Percentiles rank a stretch among this genome's conserved stretches.
These are phyloP conservation scores for Aspergillus nomiae DNA, from an alignment of 2,329 filamentous ascomycete genomes.

Conservation along the genomic window DNA sequence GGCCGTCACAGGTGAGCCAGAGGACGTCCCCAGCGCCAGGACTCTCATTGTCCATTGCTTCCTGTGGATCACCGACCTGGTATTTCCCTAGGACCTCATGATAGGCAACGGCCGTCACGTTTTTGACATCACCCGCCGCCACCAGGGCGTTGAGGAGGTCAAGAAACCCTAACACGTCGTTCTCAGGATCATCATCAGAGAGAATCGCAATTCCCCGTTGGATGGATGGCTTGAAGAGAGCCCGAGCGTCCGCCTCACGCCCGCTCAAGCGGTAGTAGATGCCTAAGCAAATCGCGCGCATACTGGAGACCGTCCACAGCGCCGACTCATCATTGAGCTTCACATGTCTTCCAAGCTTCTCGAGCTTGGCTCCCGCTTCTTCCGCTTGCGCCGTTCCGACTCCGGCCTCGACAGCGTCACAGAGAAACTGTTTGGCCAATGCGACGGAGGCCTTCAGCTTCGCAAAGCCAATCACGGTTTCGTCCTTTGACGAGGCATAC, in stretches of 20 bases:
- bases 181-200: conserved; percentile 14
- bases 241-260: conserved; percentile 3
- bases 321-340: background rate
- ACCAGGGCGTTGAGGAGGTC: conserved; percentile 6
- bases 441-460: conserved; percentile 5
- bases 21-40: background rate
- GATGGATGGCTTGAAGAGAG: conserved; percentile 7
- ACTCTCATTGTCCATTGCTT: background rate
- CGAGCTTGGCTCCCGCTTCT: background rate
- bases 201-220: conserved; percentile 5
- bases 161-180: background rate
- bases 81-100: background rate
- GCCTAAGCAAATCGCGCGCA: conserved; percentile 1
- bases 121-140: conserved; percentile 10
- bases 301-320: background rate
- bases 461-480: background rate
- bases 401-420: conserved; percentile 8
- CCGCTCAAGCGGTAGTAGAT: conserved; percentile 12
- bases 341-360: conserved; percentile 1
- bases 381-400: conserved; percentile 2
- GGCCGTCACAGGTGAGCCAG: conserved; percentile 6
- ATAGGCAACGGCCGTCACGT: conserved; percentile 5
- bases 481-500: conserved; percentile 6
- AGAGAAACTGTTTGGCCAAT: conserved; percentile 5
- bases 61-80: background rate